Evolutionary conservation across 1,139 yeast genomes (phyloP).

Genomic region (Sugiyamaella neomexicana): DNA sequence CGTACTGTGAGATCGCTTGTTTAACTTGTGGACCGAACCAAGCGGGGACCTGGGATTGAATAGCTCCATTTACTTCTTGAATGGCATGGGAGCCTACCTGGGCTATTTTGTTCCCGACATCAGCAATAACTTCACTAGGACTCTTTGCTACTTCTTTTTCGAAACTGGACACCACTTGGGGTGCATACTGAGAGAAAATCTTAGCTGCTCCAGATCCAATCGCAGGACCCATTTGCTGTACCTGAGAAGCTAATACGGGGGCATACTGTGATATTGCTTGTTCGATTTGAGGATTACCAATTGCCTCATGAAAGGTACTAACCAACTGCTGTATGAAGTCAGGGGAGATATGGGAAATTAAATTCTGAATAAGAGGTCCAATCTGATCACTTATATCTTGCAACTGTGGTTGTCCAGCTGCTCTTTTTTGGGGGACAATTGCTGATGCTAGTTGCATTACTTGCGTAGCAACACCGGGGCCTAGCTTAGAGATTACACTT

Average conservation of each 20-base stretch:
- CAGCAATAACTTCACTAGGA: neutral
- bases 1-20: conserved; percentile 3
- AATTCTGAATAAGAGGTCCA: neutral
- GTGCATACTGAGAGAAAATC: conserved; percentile 1
- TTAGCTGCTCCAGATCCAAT: conserved; percentile 1
- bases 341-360: conserved; percentile 4
- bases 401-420: neutral
- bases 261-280: conserved; percentile 9
- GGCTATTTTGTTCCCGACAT: neutral
- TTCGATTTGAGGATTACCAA: neutral
- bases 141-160: neutral
- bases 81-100: conserved; percentile 5
- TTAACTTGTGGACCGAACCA: conserved; percentile 7
- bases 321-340: conserved; percentile 1
- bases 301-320: neutral
- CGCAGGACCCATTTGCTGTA: conserved; percentile 2
- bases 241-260: conserved; percentile 9
- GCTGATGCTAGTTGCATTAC: neutral
- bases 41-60: neutral
- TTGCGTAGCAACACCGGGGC: neutral
- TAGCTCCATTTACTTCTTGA: neutral
- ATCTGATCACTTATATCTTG: neutral
- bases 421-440: neutral
- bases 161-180: neutral
- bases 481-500: neutral